Base-by-base conservation (phyloP, 768 basidiomycete genomes). In the Suillus fuscotomentosus region DNA sequence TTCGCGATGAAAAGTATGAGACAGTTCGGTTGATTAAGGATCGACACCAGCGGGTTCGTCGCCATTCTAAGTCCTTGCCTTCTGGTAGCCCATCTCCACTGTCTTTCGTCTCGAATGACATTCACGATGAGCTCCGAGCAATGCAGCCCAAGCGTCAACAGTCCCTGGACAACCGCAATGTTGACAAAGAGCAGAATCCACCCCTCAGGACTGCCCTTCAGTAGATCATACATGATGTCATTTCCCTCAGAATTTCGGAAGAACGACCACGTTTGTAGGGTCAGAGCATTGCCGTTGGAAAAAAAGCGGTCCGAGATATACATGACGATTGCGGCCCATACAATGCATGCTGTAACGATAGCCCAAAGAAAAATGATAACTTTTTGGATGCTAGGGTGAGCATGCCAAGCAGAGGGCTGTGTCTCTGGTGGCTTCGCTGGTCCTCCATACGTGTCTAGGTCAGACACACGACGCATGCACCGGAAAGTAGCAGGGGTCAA, bases 381-480 rank as follows among this genome's bases (percentile, higher is more conserved):
- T 51, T 54, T 70, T 43, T 63, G 53, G n/a, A 75, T 55, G 48
- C 69, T 69, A 3, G 63, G 10, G 51, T 75, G 73, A 13, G 73
- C 70, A 5, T 60, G 41, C 75, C 75, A 75, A 22, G 75, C 74
- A 13, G 74, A 76, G 2, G 68, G 68, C 59, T 75, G 74, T 34
- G 27, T 68, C 6, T 3, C 7, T 1, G 64, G 64, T 0, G 75
- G 73, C 2, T 24, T 11, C 17, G 45, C 48, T 17, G 75, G 71
- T 11, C 39, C 24, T 7, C 63, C 69, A 5, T 43, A 43, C 24
- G 48, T 31, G 2, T 38, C 39, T 10, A 11, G 38, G 27, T 70
- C 65, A 5, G 57, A 61, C 13, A 73, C 70, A 47, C 70, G 63
- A n/a, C 47, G 64, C 76, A 76, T 76, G 36, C 76, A 75, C 11